Evolutionary conservation across 129 eudicot genomes (phyloP).

Genomic region (Flaveria linearis): DNA sequence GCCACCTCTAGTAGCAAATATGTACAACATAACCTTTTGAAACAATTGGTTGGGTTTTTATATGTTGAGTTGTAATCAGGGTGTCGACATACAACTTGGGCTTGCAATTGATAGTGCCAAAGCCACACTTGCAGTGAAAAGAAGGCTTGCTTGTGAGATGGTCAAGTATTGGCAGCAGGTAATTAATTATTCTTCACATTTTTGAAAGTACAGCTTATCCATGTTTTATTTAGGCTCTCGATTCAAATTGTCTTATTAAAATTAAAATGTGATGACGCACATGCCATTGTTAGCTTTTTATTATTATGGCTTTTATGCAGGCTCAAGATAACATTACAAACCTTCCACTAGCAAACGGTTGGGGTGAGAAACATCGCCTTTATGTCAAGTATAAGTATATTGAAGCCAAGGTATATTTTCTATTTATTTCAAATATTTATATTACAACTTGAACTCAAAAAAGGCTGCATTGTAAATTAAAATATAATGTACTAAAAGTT

Average conservation of each 20-base stretch:
- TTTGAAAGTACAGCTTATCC: background rate
- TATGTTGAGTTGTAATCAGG: constrained; percentile 42
- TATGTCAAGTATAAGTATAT: constrained; percentile 89
- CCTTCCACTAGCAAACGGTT: constrained; percentile 77
- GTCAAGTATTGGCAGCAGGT: constrained; percentile 99
- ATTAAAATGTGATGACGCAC: background rate
- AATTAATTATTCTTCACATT: constrained; percentile 14
- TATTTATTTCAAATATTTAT: constrained; percentile 1
- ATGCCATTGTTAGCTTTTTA: background rate
- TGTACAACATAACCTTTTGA: constrained; percentile 2
- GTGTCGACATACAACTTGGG: constrained; percentile 98
- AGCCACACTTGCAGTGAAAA: constrained; percentile 94
- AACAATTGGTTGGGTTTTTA: background rate
- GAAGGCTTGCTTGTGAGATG: constrained; percentile 99
- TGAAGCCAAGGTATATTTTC: constrained; percentile 80
- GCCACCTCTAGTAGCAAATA: constrained; percentile 1
- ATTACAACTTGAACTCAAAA: background rate
- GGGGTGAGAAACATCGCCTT: constrained; percentile 94
- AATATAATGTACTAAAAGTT: background rate
- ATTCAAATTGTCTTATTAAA: background rate
- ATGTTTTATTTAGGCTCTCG: background rate
- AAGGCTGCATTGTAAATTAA: background rate
- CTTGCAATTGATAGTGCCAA: constrained; percentile 96
- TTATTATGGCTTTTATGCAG: constrained; percentile 41
- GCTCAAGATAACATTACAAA: constrained; percentile 92